Evolutionary conservation across 345 rosid genomes (phyloP), one percentile per base, ranked within the genome.

Genomic region (Euphorbia peplus): DNA sequence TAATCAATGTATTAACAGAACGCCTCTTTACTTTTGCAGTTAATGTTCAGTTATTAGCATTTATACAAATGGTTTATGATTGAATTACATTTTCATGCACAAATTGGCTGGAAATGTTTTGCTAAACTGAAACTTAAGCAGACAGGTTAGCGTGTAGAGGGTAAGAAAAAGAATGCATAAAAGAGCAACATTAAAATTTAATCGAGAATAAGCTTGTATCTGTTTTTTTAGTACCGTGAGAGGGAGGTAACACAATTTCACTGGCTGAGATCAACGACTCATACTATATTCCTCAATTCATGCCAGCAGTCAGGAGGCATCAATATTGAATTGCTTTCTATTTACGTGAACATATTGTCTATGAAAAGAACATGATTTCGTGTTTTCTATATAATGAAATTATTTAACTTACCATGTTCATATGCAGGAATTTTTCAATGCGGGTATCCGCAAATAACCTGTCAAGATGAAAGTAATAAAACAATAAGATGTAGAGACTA

Each of bases 331-430:
- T 42, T 4, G 30, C 22, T 4, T 41, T 19, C 24, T 62, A 51
- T 19, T 62, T 41, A 62, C 19, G 26, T 42, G 5, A 19, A 5
- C 30, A 61, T 4, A 61, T 22, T 13, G 32, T 58, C 19, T 29
- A 21, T 21, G 18, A 37, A 60, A 39, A 2, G 11, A 2, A 16
- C 14, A 61, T 52, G 30, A 25, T 54, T 24, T 42, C 35, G 4
- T 25, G 48, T 15, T 53, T 44, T 63, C 48, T 37, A 39, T 8
- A 21, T 52, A 50, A 46, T 44, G 35, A 32, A 50, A 37, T 69
- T 28, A 46, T 4, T 44, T 41, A 56, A 70, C 85, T 77, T 85
- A 95, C 96, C 93, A 91, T 35, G 83, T 95, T 88, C 92, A 88
- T 65, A 73, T 83, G 89, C 74, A 91, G 83, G 69, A 86, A 84